These are phyloP conservation scores for Hyphopichia buzzinii DNA, from an alignment of 1,139 yeast genomes.

Conservation along the genomic window DNA sequence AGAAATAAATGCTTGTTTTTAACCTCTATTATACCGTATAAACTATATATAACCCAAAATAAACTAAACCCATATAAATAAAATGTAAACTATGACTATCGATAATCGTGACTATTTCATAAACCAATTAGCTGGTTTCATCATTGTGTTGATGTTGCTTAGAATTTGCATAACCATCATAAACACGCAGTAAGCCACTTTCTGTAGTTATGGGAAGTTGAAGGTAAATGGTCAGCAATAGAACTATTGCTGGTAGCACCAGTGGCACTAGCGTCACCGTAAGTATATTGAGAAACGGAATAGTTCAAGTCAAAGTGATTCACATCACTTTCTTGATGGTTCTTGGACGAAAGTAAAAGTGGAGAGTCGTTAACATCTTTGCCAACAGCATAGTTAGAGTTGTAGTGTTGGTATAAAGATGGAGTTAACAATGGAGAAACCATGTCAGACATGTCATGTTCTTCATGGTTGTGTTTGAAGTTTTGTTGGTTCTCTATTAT, in stretches of 20 bases:
- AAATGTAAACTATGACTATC: conserved; percentile 1
- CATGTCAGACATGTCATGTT: conserved; percentile 8
- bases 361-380: conserved; percentile 20
- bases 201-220: conserved; percentile 43
- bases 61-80: background rate
- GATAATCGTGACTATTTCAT: conserved; percentile 1
- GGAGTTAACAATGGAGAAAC: conserved; percentile 41
- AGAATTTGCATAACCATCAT: conserved; percentile 8
- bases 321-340: conserved; percentile 11
- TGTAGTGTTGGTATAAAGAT: conserved; percentile 26
- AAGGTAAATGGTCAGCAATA: conserved; percentile 18
- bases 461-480: conserved; percentile 5
- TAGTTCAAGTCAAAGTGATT: conserved; percentile 37
- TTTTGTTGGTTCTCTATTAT: conserved; percentile 6
- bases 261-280: conserved; percentile 18
- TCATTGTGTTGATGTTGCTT: conserved; percentile 1
- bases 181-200: conserved; percentile 42
- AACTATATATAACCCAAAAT: conserved; percentile 1
- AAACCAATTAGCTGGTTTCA: conserved; percentile 3
- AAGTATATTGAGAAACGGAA: conserved; percentile 14
- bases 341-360: conserved; percentile 15
- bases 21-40: background rate
- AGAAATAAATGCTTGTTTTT: background rate
- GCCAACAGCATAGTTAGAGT: conserved; percentile 10
- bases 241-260: conserved; percentile 8